Conservation (phyloP, 1,284 basidiomycete genomes). For the Austroboletus rostrupii region DNA sequence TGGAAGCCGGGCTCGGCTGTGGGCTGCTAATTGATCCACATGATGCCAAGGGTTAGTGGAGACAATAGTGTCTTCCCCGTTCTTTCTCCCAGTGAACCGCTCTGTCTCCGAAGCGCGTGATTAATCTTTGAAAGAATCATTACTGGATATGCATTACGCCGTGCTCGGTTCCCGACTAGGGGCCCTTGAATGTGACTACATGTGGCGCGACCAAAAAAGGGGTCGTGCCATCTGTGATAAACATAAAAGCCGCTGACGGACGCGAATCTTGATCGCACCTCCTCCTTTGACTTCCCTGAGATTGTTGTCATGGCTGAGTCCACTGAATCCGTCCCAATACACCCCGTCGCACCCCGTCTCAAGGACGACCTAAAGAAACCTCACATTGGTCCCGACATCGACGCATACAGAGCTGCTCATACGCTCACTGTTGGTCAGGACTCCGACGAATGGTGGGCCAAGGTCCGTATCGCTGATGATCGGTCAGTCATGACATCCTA, state of each 20-base stretch:
- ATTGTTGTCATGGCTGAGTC: slow-evolving; percentile 26
- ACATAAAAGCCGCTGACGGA: slow-evolving; percentile 9
- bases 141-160: background rate
- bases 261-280: background rate
- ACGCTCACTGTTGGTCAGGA: slow-evolving; percentile 68
- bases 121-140: background rate
- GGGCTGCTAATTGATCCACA: background rate
- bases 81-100: slow-evolving; percentile 22
- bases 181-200: background rate
- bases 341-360: slow-evolving; percentile 71
- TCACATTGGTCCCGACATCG: slow-evolving; percentile 72
- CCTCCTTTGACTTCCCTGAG: background rate
- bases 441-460: slow-evolving; percentile 85
- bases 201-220: slow-evolving; percentile 18
- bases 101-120: slow-evolving; percentile 13
- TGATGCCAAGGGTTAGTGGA: background rate
- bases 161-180: background rate
- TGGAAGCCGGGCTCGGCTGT: too few species aligned
- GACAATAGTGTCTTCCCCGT: slow-evolving; percentile 11
- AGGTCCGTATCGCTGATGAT: slow-evolving; percentile 45
- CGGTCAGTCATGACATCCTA: background rate
- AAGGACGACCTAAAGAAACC: slow-evolving; percentile 57
- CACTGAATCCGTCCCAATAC: slow-evolving; percentile 32
- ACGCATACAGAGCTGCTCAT: slow-evolving; percentile 70
- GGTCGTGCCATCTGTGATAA: slow-evolving; percentile 13